These are phyloP conservation scores for Helianthus tuberosus DNA, from an alignment of 129 eudicot genomes.

Conservation along the genomic window DNA sequence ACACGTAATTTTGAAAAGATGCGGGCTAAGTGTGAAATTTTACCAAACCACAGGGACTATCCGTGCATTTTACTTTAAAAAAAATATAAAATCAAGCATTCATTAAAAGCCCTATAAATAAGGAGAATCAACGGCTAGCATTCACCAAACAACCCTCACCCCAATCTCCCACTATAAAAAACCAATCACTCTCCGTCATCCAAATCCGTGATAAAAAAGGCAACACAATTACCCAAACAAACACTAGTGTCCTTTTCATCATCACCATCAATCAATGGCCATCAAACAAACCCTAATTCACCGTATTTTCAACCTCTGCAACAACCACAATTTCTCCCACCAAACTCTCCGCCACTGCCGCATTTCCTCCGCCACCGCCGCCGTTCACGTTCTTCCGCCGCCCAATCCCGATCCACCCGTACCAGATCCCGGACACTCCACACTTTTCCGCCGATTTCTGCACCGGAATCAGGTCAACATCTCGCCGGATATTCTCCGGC, in stretches of 20 bases:
- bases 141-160: conserved; percentile 7
- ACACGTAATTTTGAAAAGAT: no score
- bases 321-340: conserved; percentile 36
- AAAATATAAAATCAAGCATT: no score
- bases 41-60: no score
- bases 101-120: conserved; percentile 2
- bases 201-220: conserved; percentile 8
- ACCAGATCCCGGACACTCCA: conserved; percentile 63
- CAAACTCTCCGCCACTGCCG: conserved; percentile 64
- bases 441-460: conserved; percentile 46
- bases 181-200: background rate
- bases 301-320: conserved; percentile 49
- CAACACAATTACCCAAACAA: background rate
- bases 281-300: conserved; percentile 60
- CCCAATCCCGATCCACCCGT: conserved; percentile 34
- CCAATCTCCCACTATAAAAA: conserved; percentile 18
- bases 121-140: conserved; percentile 21
- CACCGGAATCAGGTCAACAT: conserved; percentile 38
- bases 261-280: conserved; percentile 54
- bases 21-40: no score
- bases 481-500: conserved; percentile 41
- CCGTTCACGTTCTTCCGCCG: conserved; percentile 23
- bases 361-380: conserved; percentile 39
- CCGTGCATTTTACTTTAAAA: no score
- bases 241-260: background rate